Base-by-base conservation (phyloP, 768 basidiomycete species). In the Mycena capillaripes region DNA sequence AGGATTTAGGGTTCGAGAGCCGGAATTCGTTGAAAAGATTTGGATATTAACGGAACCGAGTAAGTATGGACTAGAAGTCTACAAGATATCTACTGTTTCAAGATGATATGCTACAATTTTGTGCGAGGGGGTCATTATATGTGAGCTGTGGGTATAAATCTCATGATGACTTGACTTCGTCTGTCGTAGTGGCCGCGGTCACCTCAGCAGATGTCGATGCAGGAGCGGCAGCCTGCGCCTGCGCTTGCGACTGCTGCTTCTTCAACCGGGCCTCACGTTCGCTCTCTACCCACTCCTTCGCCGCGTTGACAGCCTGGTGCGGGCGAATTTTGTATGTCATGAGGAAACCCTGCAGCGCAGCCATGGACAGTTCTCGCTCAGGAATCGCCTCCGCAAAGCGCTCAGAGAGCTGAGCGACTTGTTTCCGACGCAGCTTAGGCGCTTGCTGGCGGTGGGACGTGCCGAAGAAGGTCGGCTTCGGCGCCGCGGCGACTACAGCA, bases 361-460 rank as follows among this genome's bases (percentile, higher is more conserved):
- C 89, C 87, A 87, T 89, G 25, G 85, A 89, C 34, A 86, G 79
- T 75, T 85, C 82, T 30, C 84, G 81, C 55, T 88, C 86, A 2
- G 86, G 87, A 56, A 95, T 84, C 14, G 79, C 81, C 0, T 83
- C 83, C 4, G 89, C 85, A 76, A 95, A 95, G 34, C 80, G 80
- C 14, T 79, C 78, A 1, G 93, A 92, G 42, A 95, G 89, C 53
- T 72, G 69, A 11, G 78, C 76, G 30, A 90, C 71, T 70, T 86
- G 80, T 2, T 78, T 66, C 38, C 66, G 76, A 0, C 89, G 83
- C 30, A 92, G 80, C 30, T 77, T 79, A 0, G 87, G 88, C 1
- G 79, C 82, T 6, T 84, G 84, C 16, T 75, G 65, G 17, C 78
- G 76, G 71, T 87, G 86, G 52, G 80, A 71, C 57, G 66, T 57